phyloP scores from a whole-genome alignment of 441 rosid species.

The Euphorbia celastroides region DNA sequence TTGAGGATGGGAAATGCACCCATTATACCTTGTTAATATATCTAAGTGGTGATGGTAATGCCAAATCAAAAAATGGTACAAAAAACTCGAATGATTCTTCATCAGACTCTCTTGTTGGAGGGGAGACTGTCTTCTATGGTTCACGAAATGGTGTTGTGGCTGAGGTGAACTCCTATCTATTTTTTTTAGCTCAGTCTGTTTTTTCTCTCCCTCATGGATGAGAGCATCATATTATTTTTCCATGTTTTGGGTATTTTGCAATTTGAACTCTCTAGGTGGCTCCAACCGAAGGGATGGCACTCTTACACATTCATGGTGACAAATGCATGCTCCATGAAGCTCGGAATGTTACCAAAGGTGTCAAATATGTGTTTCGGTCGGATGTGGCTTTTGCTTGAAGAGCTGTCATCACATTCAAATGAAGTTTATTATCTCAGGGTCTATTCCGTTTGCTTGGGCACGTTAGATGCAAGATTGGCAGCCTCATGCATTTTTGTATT shows the following conservation, averaged over 20 bases:
- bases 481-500: not conserved
- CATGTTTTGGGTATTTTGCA: not conserved
- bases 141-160: slow-evolving; percentile 70
- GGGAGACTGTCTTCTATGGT: slow-evolving; percentile 91
- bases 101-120: slow-evolving; percentile 61
- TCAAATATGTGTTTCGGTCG: slow-evolving; percentile 82
- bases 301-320: slow-evolving; percentile 85
- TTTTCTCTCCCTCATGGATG: slow-evolving; percentile 6
- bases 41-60: slow-evolving; percentile 59
- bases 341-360: slow-evolving; percentile 61
- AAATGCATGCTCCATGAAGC: slow-evolving; percentile 93
- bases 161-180: slow-evolving; percentile 36
- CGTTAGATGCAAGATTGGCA: not conserved
- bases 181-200: not conserved
- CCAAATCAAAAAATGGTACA: slow-evolving; percentile 37
- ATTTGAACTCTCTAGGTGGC: slow-evolving; percentile 48
- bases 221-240: not conserved
- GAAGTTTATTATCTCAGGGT: slow-evolving; percentile 3
- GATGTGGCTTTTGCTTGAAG: slow-evolving; percentile 87
- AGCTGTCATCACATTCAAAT: not conserved
- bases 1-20: slow-evolving; percentile 68
- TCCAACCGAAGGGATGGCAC: slow-evolving; percentile 94
- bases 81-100: slow-evolving; percentile 35
- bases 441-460: not conserved
- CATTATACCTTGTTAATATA: slow-evolving; percentile 81